Base-by-base conservation (phyloP, 2,329 filamentous ascomycete species). In the Ophiostoma sp. region DNA sequence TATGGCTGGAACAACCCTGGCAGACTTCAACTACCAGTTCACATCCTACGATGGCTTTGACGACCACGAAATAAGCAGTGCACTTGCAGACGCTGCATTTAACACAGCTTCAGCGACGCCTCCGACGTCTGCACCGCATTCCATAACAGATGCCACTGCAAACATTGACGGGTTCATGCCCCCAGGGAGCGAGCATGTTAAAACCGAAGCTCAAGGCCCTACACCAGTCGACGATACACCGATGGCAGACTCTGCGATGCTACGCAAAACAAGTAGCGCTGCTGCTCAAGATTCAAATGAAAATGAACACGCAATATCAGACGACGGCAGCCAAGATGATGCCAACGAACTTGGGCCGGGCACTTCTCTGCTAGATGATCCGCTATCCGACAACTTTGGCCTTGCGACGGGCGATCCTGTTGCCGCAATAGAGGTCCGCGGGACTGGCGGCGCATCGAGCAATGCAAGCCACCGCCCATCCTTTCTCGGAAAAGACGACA, bases 331-430 rank as follows among this genome's bases (percentile, higher is more conserved):
- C 60, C 81, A 78, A 35, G 81, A 81, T 57, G 81, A 79, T 65
- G 20, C 62, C 70, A 80, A 78, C 44, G 81, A 80, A 0, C 82
- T 81, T 8, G 70, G 66, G 70, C 73, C 31, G 52, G 79, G 41
- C 20, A 79, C 79, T 54, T 83, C 83, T 72, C 80, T 82, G 2
- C 76, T 87, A 67, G 85, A 86, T 65, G 86, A 87, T 70, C 79
- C 82, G 33, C 79, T 83, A 70, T 81, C 82, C 4, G 87, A 89
- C 75, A 87, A 89, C 68, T 89, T 89, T 73, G 86, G 84, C 11
- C 77, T 87, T 48, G 79, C 81, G 23, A 79, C 79, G 48, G 79
- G 79, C 65, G 80, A 78, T 23, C 80, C 81, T 36, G 80, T 79
- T 44, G 86, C 88, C 74, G 83, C 83, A 17, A 83, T 82, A n/a